These are phyloP conservation scores for Veloporphyrellus conicus DNA, from an alignment of 1,284 basidiomycete species.

Conservation along the genomic window DNA sequence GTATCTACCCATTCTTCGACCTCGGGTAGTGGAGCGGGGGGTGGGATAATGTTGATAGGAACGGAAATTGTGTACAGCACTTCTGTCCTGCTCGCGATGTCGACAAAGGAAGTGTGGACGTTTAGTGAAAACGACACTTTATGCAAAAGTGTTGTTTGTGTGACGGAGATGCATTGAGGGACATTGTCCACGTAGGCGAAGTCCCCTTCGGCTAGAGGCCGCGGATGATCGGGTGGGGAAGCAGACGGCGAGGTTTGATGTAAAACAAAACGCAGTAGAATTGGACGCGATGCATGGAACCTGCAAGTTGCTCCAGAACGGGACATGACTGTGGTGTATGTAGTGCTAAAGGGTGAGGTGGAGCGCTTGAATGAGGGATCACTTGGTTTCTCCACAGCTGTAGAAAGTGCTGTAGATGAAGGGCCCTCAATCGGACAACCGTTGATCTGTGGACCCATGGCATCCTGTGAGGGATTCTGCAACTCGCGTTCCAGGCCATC, in stretches of 20 bases:
- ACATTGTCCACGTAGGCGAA: conserved; percentile 48
- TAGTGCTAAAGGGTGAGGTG: conserved; percentile 35
- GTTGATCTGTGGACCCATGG: conserved; percentile 7
- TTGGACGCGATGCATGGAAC: conserved; percentile 63
- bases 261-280: conserved; percentile 68
- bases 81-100: conserved; percentile 61
- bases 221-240: conserved; percentile 47
- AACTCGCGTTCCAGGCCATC: conserved; percentile 34
- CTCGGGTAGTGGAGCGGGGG: conserved; percentile 69
- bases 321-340: conserved; percentile 51
- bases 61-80: conserved; percentile 56
- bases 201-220: conserved; percentile 41
- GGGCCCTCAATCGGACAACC: conserved; percentile 26
- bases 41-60: conserved; percentile 66
- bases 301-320: conserved; percentile 76
- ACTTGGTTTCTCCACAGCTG: conserved; percentile 28
- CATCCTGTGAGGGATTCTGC: conserved; percentile 26
- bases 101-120: conserved; percentile 66
- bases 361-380: conserved; percentile 38
- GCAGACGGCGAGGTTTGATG: conserved; percentile 54
- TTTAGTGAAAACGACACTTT: conserved; percentile 63
- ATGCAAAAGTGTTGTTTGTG: conserved; percentile 71
- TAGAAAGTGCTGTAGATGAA: conserved; percentile 21
- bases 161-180: conserved; percentile 66
- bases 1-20: conserved; percentile 63